A percentile compares a stretch with the other conserved stretches of the same genome.
Evolutionary conservation across 2,329 filamentous ascomycete genomes (phyloP).

Genomic region (Lecanicillium sp.): DNA sequence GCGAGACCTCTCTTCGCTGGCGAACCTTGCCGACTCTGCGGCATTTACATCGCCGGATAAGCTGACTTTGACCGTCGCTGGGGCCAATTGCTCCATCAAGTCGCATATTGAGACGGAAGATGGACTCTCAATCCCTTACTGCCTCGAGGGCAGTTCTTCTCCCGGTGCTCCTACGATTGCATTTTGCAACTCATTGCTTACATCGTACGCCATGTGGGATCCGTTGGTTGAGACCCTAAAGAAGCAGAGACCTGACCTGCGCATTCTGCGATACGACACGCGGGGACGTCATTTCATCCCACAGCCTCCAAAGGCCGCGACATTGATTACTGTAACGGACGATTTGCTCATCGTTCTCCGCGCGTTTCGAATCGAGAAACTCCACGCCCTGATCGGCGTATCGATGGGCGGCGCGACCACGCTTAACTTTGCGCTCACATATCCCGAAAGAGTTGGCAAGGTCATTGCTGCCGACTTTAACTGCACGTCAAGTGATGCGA

Average conservation of each 20-base stretch:
- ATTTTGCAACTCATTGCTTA: conserved; percentile 73
- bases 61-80: conserved; percentile 45
- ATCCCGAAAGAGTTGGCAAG: conserved; percentile 48
- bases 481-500: conserved; percentile 59
- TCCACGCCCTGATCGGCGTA: conserved; percentile 64
- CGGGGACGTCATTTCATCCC: conserved; percentile 55
- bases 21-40: conserved; percentile 35
- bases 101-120: conserved; percentile 64
- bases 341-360: conserved; percentile 61
- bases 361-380: conserved; percentile 58
- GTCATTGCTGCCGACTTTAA: conserved; percentile 79
- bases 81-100: conserved; percentile 45
- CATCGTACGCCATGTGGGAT: conserved; percentile 75
- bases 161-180: conserved; percentile 63
- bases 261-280: conserved; percentile 68
- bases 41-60: conserved; percentile 47
- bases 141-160: conserved; percentile 62
- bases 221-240: conserved; percentile 57
- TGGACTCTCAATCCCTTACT: conserved; percentile 61
- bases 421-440: conserved; percentile 61
- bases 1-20: conserved; percentile 54
- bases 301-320: conserved; percentile 41
- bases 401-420: conserved; percentile 74
- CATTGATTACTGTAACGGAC: conserved; percentile 55
- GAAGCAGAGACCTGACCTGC: conserved; percentile 51